Conservation (phyloP, 2,329 filamentous ascomycete species). For the Xylariaceae sp. region DNA sequence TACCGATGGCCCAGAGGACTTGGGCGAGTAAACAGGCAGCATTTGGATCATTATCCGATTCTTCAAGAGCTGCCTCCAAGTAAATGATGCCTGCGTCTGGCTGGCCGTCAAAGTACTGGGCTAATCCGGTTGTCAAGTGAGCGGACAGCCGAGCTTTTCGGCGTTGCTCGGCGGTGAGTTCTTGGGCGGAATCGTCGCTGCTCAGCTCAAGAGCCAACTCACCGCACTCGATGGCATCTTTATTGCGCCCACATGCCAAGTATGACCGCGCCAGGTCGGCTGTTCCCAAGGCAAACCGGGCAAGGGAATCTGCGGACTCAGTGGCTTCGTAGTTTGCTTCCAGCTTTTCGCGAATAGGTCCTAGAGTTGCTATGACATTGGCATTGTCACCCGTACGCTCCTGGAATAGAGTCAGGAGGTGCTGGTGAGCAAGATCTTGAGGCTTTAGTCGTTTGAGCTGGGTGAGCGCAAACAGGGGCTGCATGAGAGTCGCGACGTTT, state of each 20-base stretch:
- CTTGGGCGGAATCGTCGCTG: conserved; percentile 62
- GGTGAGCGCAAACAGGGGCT: conserved; percentile 81
- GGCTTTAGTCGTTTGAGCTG: conserved; percentile 71
- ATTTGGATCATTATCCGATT: conserved; percentile 72
- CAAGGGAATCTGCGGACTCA: conserved; percentile 69
- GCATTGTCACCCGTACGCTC: conserved; percentile 70
- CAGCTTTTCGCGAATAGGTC: conserved; percentile 60
- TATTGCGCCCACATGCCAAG: conserved; percentile 61
- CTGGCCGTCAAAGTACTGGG: conserved; percentile 65
- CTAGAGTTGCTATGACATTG: conserved; percentile 59
- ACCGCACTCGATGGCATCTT: conserved; percentile 69
- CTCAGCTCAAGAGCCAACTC: conserved; percentile 76
- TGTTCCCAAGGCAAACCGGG: conserved; percentile 74
- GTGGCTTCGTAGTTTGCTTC: conserved; percentile 81
- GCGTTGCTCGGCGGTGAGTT: conserved; percentile 60
- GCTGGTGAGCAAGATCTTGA: conserved; percentile 64
- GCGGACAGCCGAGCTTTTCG: conserved; percentile 72
- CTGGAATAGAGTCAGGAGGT: conserved; percentile 73
- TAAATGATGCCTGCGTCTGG: conserved; percentile 67
- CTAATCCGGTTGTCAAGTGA: conserved; percentile 78
- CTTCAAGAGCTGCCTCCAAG: conserved; percentile 74
- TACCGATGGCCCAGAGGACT: conserved; percentile 86
- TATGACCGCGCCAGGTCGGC: conserved; percentile 81
- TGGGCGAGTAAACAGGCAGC: conserved; percentile 83
- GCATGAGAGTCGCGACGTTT: conserved; percentile 62